Conservation (phyloP, 306 rosid species). For the Vigna nakashimae region DNA sequence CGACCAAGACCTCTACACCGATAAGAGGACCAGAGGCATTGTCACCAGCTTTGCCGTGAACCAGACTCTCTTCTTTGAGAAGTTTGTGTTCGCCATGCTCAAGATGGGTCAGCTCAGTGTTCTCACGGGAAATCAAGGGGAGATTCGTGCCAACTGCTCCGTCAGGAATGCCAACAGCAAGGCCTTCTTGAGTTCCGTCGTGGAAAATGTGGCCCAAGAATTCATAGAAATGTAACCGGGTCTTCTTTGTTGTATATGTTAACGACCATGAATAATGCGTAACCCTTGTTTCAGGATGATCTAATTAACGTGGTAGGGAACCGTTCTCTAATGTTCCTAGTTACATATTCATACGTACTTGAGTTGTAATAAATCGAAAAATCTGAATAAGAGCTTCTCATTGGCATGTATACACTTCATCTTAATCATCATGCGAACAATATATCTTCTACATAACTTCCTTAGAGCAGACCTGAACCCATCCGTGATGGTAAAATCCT, state of each 20-base stretch:
- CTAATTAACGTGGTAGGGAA: background rate
- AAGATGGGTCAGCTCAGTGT: constrained; percentile 78
- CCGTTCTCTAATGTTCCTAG: background rate
- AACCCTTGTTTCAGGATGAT: constrained; percentile 14
- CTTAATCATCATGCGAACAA: no score
- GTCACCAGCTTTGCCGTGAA: constrained; percentile 64
- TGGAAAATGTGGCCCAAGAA: constrained; percentile 42
- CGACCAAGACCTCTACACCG: constrained; percentile 66
- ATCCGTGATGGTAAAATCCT: no score
- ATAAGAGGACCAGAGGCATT: constrained; percentile 53
- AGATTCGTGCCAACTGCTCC: constrained; percentile 72
- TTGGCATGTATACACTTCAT: no score
- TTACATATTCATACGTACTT: background rate
- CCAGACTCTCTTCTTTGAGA: constrained; percentile 59
- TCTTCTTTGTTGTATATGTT: background rate
- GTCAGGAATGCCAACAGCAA: constrained; percentile 48
- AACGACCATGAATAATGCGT: background rate
- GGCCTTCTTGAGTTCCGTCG: constrained; percentile 47
- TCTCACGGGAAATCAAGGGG: constrained; percentile 63
- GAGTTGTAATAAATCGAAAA: background rate
- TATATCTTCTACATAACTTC: no score
- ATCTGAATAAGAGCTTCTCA: background rate
- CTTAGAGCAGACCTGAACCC: no score
- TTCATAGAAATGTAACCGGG: constrained; percentile 24
- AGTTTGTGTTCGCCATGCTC: constrained; percentile 65